Evolutionary conservation across 805 yeast species (phyloP), one percentile per base, ranked within the genome.

Genomic region (Tetrapisispora arboricola): DNA sequence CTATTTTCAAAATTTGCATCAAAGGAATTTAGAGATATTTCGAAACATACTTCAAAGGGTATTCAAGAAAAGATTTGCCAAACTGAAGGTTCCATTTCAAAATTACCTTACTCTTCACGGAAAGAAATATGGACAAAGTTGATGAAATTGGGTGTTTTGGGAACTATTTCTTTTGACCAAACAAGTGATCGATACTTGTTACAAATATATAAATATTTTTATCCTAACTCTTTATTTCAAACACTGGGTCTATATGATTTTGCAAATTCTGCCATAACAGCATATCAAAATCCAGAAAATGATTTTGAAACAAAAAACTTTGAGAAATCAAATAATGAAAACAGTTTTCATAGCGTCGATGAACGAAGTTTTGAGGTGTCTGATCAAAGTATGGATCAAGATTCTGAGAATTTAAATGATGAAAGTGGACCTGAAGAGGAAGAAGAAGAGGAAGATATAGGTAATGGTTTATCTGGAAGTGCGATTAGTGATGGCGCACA

Each of bases 71-170:
- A 21, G 9, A n/a, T 21, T 13, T 27, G 21, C 18, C 33, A 28
- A 8, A 32, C 27, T 2, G 34, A 32, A 21, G 22, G 19, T 4
- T 15, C 22, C 19, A 15, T 43, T n/a, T 17, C 29, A 2, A 30
- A 29, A 12, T 17, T 37, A 16, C 25, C 41, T 3, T 26, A 25
- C 32, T 32, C 36, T 9, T 13, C 26, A 4, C 33, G 54, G 38
- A 60, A 54, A 32, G 61, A 60, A 33, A 52, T 60, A 9, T 60
- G 64, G 64, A 51, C 53, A 16, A 55, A 49, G 38, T 40, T 60
- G 34, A 55, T 53, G 53, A 44, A 45, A 21, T 36, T 58, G 29
- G 62, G 62, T 11, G 61, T 60, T 12, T 39, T 58, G 5, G 64
- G 64, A 8, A 58, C 63, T 4, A 45, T 60, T 8, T 53, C 61